These are phyloP conservation scores for Persicaria maculosa DNA, from an alignment of 148 eudicot species.

Conservation along the genomic window DNA sequence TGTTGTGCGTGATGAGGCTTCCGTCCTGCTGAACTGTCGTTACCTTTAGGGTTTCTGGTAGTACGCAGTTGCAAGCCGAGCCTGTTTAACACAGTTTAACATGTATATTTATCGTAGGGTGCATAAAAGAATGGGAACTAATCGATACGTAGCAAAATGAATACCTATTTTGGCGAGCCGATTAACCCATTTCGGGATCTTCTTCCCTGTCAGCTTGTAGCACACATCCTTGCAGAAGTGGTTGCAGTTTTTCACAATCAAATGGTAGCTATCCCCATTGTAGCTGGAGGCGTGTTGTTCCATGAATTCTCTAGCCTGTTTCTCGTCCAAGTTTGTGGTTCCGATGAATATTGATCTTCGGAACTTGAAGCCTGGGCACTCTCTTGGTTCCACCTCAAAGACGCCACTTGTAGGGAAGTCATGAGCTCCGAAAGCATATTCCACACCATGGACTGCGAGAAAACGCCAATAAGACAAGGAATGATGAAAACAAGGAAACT, in stretches of 20 bases:
- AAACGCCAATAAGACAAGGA: not conserved
- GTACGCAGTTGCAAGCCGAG: conserved; percentile 62
- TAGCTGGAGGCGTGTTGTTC: conserved; percentile 63
- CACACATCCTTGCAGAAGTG: conserved; percentile 88
- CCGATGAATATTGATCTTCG: conserved; percentile 72
- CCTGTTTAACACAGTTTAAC: conserved; percentile 27
- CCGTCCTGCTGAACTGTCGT: conserved; percentile 53
- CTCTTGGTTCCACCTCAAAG: conserved; percentile 86
- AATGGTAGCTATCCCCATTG: conserved; percentile 82
- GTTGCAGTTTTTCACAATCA: conserved; percentile 82
- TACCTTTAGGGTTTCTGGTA: conserved; percentile 66
- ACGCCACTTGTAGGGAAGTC: conserved; percentile 81
- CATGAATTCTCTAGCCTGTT: conserved; percentile 74
- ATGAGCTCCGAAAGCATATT: conserved; percentile 96
- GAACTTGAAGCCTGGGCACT: conserved; percentile 89
- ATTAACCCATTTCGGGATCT: conserved; percentile 84
- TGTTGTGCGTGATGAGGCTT: conserved; percentile 33
- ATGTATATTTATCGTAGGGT: not conserved
- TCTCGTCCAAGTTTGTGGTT: conserved; percentile 53
- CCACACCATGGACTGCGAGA: conserved; percentile 78
- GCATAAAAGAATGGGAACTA: not conserved
- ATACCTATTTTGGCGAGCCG: conserved; percentile 81
- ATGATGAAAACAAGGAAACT: not conserved
- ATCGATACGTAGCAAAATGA: not conserved
- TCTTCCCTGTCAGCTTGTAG: conserved; percentile 59